Conservation (phyloP, 805 yeast genomes). For the Candida ascalaphidarum region DNA sequence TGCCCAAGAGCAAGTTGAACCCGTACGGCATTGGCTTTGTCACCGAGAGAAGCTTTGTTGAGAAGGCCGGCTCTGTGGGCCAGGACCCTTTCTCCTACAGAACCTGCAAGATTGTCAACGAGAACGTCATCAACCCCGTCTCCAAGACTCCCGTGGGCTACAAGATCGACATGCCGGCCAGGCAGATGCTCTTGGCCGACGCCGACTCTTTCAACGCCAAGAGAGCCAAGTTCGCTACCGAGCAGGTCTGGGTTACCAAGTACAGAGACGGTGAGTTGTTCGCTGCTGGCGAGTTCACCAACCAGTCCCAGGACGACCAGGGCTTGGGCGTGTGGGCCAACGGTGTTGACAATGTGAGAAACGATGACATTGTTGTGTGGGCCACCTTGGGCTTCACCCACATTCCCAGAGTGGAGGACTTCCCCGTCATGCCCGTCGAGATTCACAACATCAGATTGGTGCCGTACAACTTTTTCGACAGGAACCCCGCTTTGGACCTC, state of each 20-base stretch:
- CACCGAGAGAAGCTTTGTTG: conserved; percentile 54
- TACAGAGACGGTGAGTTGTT: conserved; percentile 63
- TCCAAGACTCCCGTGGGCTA: conserved; percentile 70
- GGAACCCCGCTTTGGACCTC: conserved; percentile 70
- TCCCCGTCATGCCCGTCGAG: conserved; percentile 88
- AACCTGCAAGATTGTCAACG: conserved; percentile 68
- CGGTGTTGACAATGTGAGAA: conserved; percentile 59
- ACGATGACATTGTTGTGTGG: conserved; percentile 73
- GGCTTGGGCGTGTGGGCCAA: conserved; percentile 69
- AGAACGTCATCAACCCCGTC: conserved; percentile 58
- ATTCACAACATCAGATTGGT: conserved; percentile 54
- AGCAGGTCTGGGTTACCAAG: conserved; percentile 78
- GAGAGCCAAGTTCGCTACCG: conserved; percentile 69
- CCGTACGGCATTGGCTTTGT: conserved; percentile 66
- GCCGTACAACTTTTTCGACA: conserved; percentile 70
- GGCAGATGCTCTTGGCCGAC: conserved; percentile 66
- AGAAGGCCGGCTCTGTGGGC: conserved; percentile 63
- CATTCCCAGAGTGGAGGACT: conserved; percentile 75
- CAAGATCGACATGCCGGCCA: conserved; percentile 65
- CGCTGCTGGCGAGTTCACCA: conserved; percentile 83
- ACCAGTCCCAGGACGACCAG: conserved; percentile 63
- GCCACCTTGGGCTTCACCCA: conserved; percentile 77
- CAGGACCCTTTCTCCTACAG: conserved; percentile 72
- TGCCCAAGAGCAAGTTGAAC: conserved; percentile 48
- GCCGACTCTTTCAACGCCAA: conserved; percentile 54